Evolutionary conservation across 805 yeast genomes (phyloP).

Genomic region (Metschnikowia lachancei): DNA sequence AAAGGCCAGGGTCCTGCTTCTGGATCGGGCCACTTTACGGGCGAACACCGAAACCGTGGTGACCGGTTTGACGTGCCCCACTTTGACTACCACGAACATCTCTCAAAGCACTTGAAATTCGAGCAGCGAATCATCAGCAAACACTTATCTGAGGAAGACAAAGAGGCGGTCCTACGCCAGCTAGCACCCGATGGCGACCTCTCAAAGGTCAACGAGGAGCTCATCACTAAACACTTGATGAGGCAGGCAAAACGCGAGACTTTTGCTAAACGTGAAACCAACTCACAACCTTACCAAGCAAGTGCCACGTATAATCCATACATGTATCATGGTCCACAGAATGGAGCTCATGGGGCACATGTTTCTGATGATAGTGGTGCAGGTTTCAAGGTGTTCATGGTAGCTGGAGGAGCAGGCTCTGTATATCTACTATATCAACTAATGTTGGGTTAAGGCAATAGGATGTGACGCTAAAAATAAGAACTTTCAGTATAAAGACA

Average conservation of each 20-base stretch:
- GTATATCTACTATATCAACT: slow-evolving; percentile 28
- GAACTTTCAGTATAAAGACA: too few relatives aligned
- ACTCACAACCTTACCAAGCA: not conserved
- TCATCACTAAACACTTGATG: slow-evolving; percentile 42
- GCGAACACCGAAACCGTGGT: slow-evolving; percentile 38
- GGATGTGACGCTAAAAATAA: too few relatives aligned
- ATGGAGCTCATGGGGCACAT: slow-evolving; percentile 18
- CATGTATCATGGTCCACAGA: slow-evolving; percentile 36
- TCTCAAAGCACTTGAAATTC: slow-evolving; percentile 48
- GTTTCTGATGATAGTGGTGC: slow-evolving; percentile 12
- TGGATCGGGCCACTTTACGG: slow-evolving; percentile 25
- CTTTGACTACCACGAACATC: slow-evolving; percentile 55
- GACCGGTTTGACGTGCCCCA: slow-evolving; percentile 57
- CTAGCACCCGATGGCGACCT: slow-evolving; percentile 33
- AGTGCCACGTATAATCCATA: slow-evolving; percentile 23
- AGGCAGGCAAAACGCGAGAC: slow-evolving; percentile 30
- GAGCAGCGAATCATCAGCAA: slow-evolving; percentile 41
- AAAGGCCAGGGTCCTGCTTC: slow-evolving; percentile 6
- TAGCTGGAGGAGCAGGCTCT: slow-evolving; percentile 36
- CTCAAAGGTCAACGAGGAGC: slow-evolving; percentile 37
- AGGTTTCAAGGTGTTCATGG: slow-evolving; percentile 23
- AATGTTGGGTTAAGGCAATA: slow-evolving; percentile 1
- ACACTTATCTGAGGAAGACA: slow-evolving; percentile 29
- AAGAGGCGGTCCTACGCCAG: slow-evolving; percentile 33
- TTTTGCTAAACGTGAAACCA: slow-evolving; percentile 6